Conservation (phyloP, 2,329 filamentous ascomycete genomes). For the Trichoderma asperellum region DNA sequence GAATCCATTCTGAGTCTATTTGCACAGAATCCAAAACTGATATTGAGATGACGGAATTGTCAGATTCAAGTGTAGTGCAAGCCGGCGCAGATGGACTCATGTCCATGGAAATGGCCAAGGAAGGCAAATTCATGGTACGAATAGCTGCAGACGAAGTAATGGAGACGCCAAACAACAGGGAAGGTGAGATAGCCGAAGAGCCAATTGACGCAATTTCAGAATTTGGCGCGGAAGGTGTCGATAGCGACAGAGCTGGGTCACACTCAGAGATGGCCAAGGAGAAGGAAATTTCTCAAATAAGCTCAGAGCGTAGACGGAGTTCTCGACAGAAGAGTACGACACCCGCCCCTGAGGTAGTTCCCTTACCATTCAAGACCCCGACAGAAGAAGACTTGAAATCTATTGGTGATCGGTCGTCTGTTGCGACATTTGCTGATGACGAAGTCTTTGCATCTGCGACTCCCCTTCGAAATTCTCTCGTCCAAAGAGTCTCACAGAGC, state of each 20-base stretch:
- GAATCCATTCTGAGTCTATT: conserved; percentile 43
- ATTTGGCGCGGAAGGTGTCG: not conserved
- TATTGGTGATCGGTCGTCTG: conserved; percentile 63
- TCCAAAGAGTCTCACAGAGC: conserved; percentile 54
- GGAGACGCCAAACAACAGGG: conserved; percentile 25
- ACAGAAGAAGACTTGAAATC: conserved; percentile 43
- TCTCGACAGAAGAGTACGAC: conserved; percentile 37
- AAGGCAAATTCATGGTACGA: conserved; percentile 56
- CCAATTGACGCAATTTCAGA: conserved; percentile 32
- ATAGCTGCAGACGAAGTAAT: conserved; percentile 55
- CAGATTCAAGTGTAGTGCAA: conserved; percentile 39
- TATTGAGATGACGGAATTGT: conserved; percentile 61
- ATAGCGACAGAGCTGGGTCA: not conserved
- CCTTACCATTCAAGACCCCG: conserved; percentile 68
- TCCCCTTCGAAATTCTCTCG: conserved; percentile 45
- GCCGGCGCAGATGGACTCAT: conserved; percentile 47
- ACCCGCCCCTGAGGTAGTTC: conserved; percentile 57
- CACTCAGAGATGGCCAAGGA: conserved; percentile 21
- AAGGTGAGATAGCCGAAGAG: conserved; percentile 38
- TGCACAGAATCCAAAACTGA: conserved; percentile 46
- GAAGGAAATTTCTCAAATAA: conserved; percentile 34
- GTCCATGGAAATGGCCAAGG: conserved; percentile 46
- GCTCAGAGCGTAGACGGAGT: conserved; percentile 29
- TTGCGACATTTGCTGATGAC: conserved; percentile 71
- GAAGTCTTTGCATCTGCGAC: conserved; percentile 45